phyloP scores from a whole-genome alignment of 1,139 yeast genomes.

The Geotrichum siamense region DNA sequence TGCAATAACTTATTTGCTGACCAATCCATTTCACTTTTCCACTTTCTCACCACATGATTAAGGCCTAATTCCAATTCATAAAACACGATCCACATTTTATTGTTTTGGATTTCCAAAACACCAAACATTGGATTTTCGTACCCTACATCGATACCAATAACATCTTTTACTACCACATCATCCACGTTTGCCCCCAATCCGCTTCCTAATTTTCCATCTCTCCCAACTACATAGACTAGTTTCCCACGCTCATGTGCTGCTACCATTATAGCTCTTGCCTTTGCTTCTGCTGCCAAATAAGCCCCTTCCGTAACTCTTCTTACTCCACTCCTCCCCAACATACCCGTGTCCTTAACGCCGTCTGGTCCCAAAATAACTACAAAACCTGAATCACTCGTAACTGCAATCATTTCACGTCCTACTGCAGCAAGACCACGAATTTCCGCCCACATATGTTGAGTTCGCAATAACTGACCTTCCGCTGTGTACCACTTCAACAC shows the following conservation, averaged over 20 bases:
- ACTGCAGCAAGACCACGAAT: conserved; percentile 1
- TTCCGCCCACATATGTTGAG: conserved; percentile 4
- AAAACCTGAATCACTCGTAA: conserved; percentile 75
- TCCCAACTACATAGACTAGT: conserved; percentile 52
- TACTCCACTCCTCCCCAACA: conserved; percentile 69
- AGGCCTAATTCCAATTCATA: conserved; percentile 84
- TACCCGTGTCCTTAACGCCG: conserved; percentile 45
- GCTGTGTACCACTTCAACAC: conserved; percentile 7
- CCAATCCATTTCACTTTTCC: conserved; percentile 39
- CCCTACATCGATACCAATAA: conserved; percentile 63
- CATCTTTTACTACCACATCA: conserved; percentile 21
- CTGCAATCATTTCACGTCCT: conserved; percentile 4
- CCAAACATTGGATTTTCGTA: conserved; percentile 81
- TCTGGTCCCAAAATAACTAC: conserved; percentile 51
- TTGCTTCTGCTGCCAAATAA: conserved; percentile 65
- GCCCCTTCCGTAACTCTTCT: conserved; percentile 73
- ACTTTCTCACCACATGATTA: conserved; percentile 58
- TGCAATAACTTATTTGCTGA: conserved; percentile 41
- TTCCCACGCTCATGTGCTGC: conserved; percentile 70
- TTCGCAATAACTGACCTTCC: conserved; percentile 1
- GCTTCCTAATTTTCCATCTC: conserved; percentile 31
- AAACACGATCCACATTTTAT: conserved; percentile 40
- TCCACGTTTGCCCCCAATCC: conserved; percentile 3
- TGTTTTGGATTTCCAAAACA: conserved; percentile 47
- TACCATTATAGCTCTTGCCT: conserved; percentile 61